Percentiles rank a stretch among this genome's conserved stretches.
Conservation (phyloP, 2,329 filamentous ascomycete genomes). For the Aspergillus hiratsukae region DNA sequence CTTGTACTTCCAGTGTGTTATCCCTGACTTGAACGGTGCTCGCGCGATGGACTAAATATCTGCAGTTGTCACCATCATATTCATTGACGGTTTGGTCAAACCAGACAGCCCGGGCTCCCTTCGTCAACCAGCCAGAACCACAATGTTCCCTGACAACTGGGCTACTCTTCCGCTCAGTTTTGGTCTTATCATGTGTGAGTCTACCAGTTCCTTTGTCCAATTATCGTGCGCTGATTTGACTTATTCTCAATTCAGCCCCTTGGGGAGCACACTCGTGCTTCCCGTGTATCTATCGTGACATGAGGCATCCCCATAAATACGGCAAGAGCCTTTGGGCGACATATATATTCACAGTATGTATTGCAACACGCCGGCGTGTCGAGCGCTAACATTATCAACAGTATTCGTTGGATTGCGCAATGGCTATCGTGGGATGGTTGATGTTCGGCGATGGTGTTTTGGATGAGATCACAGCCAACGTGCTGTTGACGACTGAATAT, state of each 20-base stretch:
- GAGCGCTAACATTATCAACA: slow-evolving; percentile 28
- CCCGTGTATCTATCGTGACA: slow-evolving; percentile 76
- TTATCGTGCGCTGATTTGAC: slow-evolving; percentile 2
- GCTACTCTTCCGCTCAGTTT: slow-evolving; percentile 80
- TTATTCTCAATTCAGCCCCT: slow-evolving; percentile 41
- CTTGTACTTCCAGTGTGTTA: slow-evolving; percentile 76
- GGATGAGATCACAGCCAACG: slow-evolving; percentile 88
- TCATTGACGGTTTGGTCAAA: slow-evolving; percentile 83
- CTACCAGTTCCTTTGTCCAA: neutral
- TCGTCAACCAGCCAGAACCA: slow-evolving; percentile 71
- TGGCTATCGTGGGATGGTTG: slow-evolving; percentile 77
- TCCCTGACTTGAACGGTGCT: slow-evolving; percentile 1
- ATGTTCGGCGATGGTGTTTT: slow-evolving; percentile 92
- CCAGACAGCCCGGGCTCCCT: slow-evolving; percentile 75
- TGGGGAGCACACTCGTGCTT: slow-evolving; percentile 73
- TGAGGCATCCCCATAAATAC: slow-evolving; percentile 81
- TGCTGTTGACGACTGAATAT: slow-evolving; percentile 71
- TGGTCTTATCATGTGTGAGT: slow-evolving; percentile 74
- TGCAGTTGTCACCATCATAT: slow-evolving; percentile 74
- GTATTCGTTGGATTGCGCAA: slow-evolving; percentile 74
- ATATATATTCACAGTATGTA: slow-evolving; percentile 73
- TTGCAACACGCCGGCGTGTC: neutral
- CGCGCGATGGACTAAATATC: slow-evolving; percentile 13
- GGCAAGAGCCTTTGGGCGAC: slow-evolving; percentile 68
- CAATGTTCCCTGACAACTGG: slow-evolving; percentile 83